phyloP scores from a whole-genome alignment of 1,284 basidiomycete genomes.

The Heimioporus punctisporus region DNA sequence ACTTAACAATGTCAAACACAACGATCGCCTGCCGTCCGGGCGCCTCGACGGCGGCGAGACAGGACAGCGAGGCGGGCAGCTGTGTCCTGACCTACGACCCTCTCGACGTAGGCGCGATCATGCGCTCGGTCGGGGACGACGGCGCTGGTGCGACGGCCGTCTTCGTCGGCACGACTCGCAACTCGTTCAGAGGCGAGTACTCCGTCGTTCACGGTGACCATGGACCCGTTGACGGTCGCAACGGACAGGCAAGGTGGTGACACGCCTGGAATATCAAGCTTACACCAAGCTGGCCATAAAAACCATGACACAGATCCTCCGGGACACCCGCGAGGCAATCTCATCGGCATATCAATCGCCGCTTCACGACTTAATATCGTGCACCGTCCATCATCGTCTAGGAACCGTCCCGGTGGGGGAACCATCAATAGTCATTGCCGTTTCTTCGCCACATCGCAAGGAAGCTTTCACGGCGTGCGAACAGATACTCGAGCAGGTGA shows the following conservation, averaged over 20 bases:
- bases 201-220: neutral
- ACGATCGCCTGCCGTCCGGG: conserved; percentile 25
- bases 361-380: conserved; percentile 42
- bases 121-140: conserved; percentile 61
- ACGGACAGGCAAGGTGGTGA: conserved; percentile 66
- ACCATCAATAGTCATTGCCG: conserved; percentile 83
- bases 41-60: conserved; percentile 49
- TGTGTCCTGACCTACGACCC: conserved; percentile 61
- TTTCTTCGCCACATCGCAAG: conserved; percentile 84
- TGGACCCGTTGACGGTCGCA: conserved; percentile 3
- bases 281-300: conserved; percentile 85
- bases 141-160: conserved; percentile 72
- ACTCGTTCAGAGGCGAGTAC: conserved; percentile 54
- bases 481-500: conserved; percentile 82
- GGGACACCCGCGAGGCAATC: conserved; percentile 43
- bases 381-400: conserved; percentile 77
- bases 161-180: conserved; percentile 76
- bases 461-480: conserved; percentile 85
- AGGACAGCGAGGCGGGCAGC: conserved; percentile 49
- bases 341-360: conserved; percentile 44
- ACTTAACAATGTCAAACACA: neutral
- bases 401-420: conserved; percentile 80
- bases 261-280: conserved; percentile 79
- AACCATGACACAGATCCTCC: conserved; percentile 69
- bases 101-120: conserved; percentile 60